Conservation (phyloP, 495 filamentous ascomycete species). For the Tuber indicum region DNA sequence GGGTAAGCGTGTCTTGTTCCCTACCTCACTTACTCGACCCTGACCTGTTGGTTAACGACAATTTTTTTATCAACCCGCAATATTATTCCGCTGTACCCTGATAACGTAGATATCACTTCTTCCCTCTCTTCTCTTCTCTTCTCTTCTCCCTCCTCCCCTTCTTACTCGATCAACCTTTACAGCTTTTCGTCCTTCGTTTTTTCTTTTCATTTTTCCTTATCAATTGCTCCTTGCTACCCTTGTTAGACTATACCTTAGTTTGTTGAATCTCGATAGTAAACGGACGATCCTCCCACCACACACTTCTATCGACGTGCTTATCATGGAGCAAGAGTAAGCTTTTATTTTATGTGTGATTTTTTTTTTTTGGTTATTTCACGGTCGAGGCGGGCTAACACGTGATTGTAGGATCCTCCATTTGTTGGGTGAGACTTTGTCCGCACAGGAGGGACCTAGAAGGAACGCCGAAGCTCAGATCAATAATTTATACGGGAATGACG, state of each 20-base stretch:
- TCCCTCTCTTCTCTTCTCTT: not conserved
- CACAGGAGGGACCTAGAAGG: slow-evolving; percentile 34
- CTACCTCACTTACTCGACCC: not conserved
- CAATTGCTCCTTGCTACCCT: not conserved
- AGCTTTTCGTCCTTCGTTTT: slow-evolving; percentile 4
- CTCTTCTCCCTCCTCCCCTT: not conserved
- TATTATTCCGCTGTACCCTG: not conserved
- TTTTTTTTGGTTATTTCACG: not conserved
- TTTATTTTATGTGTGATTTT: slow-evolving; percentile 12
- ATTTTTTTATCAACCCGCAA: not conserved
- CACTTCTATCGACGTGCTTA: not conserved
- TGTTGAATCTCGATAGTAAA: not conserved
- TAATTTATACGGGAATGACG: slow-evolving; percentile 30
- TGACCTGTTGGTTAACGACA: not conserved
- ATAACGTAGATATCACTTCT: not conserved
- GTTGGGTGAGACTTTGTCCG: slow-evolving; percentile 33
- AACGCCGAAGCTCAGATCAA: slow-evolving; percentile 40
- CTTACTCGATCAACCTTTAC: not conserved
- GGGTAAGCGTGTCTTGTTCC: not conserved
- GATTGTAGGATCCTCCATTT: slow-evolving; percentile 31
- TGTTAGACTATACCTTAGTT: not conserved
- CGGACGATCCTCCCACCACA: not conserved
- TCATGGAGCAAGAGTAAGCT: slow-evolving; percentile 41
- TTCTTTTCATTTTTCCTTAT: not conserved
- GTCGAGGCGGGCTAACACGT: slow-evolving; percentile 8